phyloP scores from a whole-genome alignment of 208 protist species.

The Plasmodiophora brassicae region DNA sequence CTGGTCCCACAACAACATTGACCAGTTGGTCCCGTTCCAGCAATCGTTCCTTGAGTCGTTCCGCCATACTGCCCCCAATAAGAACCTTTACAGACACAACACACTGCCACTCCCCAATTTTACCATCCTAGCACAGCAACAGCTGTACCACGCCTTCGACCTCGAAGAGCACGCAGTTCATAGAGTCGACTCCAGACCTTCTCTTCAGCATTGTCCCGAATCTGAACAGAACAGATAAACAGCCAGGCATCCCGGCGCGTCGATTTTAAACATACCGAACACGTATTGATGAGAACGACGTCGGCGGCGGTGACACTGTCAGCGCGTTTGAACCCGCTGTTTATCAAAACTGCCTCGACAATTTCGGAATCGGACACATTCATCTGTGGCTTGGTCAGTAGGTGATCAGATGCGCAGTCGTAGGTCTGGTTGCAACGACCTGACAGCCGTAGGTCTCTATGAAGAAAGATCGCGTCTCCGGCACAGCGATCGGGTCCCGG shows the following conservation, averaged over 20 bases:
- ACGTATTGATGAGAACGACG: conserved; percentile 74
- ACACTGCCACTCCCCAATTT: background rate
- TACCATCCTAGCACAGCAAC: background rate
- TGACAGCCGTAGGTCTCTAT: conserved; percentile 76
- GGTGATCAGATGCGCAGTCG: background rate
- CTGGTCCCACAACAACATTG: conserved; percentile 72
- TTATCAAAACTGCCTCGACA: conserved; percentile 60
- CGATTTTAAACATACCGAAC: conserved; percentile 48
- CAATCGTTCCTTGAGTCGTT: conserved; percentile 67
- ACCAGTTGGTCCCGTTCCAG: conserved; percentile 62
- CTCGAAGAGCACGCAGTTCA: conserved; percentile 34
- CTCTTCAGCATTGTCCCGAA: conserved; percentile 68
- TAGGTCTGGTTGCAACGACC: too few relatives aligned
- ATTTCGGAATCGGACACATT: conserved; percentile 72
- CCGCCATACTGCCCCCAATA: conserved; percentile 67
- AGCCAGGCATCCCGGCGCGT: too few relatives aligned
- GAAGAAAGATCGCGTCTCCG: conserved; percentile 29
- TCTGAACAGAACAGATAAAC: conserved; percentile 40
- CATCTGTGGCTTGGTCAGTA: conserved; percentile 58
- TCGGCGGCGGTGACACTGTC: conserved; percentile 54
- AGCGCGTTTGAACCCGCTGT: conserved; percentile 53
- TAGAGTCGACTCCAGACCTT: conserved; percentile 69
- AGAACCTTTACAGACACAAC: background rate
- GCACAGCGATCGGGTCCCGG: background rate
- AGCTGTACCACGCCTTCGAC: background rate